Evolutionary conservation across 352 stramenopile genomes (phyloP).

Genomic region (Phytopythium montanum): DNA sequence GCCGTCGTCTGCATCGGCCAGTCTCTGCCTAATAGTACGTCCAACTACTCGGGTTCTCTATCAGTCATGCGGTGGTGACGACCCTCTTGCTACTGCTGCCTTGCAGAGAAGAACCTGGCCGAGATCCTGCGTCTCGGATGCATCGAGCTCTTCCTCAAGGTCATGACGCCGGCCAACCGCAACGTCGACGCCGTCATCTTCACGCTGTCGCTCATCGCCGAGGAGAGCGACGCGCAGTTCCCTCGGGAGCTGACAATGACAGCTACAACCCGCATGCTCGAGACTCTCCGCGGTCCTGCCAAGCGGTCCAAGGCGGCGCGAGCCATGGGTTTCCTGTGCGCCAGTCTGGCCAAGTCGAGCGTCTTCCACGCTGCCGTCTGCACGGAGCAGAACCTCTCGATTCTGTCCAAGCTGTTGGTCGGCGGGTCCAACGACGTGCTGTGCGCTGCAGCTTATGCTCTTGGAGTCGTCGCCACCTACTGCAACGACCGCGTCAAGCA

Average conservation of each 20-base stretch:
- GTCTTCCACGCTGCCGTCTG: slow-evolving; percentile 47
- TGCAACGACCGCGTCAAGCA: slow-evolving; percentile 36
- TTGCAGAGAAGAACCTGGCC: slow-evolving; percentile 42
- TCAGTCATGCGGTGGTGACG: neutral
- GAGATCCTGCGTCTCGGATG: slow-evolving; percentile 50
- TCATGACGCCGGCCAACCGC: slow-evolving; percentile 38
- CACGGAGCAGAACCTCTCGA: slow-evolving; percentile 50
- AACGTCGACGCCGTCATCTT: slow-evolving; percentile 49
- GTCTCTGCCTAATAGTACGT: slow-evolving; percentile 49
- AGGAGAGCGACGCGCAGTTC: slow-evolving; percentile 51
- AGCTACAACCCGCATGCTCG: slow-evolving; percentile 40
- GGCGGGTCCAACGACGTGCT: slow-evolving; percentile 51
- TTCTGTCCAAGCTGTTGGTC: slow-evolving; percentile 62
- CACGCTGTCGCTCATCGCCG: slow-evolving; percentile 51
- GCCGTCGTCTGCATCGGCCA: slow-evolving; percentile 53
- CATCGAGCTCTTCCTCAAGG: slow-evolving; percentile 49
- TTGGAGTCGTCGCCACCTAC: slow-evolving; percentile 42
- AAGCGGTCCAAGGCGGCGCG: slow-evolving; percentile 55
- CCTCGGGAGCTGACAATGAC: slow-evolving; percentile 35
- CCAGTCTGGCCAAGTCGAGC: slow-evolving; percentile 44
- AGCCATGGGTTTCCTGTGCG: slow-evolving; percentile 54
- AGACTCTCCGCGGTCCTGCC: slow-evolving; percentile 57
- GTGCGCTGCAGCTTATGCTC: slow-evolving; percentile 39
- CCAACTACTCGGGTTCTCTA: neutral
- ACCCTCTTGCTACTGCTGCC: neutral